Evolutionary conservation across 1,284 basidiomycete genomes (phyloP), one percentile per base, ranked within the genome.

Genomic region (Ganoderma meredithae): DNA sequence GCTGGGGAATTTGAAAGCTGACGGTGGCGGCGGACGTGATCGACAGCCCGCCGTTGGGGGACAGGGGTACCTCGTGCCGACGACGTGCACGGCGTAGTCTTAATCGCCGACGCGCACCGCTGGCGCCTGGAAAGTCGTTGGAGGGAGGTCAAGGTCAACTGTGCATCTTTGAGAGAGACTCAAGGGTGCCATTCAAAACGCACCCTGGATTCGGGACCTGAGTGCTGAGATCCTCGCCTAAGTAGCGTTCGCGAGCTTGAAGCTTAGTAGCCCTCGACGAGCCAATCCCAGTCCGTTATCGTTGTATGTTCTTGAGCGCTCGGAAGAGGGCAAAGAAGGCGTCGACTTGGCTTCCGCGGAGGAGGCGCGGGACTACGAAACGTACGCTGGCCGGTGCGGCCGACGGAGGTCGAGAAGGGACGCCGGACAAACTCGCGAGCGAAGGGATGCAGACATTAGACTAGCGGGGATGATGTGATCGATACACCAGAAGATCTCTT

Each of bases 351-450:
- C 47, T 52, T 52, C 47, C 27, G 27, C 22, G 52, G 9, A 15
- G 52, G 27, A 31, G 25, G 25, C 27, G 52, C 27, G 31, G 27
- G 31, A 17, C 6, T 12, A 9, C 31, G 19, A 31, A 33, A 55
- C 17, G 31, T 9, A 33, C 3, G 27, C 13, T 55, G 27, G 27
- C 52, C 52, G 52, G 31, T 17, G 31, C 31, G 31, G 52, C 52
- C 27, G 52, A 55, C 22, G 25, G 27, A 33, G 27, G 52, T 33
- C 6, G 27, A 55, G 52, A 33, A 53, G 52, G 52, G 4, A 9
- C 7, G 52, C 27, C 31, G 27, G 52, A 55, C 52, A 55, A 33
- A 55, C 52, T 55, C 52, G 52, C 52, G 52, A 55, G 52, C 22
- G 27, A 27, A 55, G 52, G 52, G 15, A 55, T 9, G 52, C 27